Conservation (phyloP, 2,329 filamentous ascomycete species). For the Aureobasidium sp. region DNA sequence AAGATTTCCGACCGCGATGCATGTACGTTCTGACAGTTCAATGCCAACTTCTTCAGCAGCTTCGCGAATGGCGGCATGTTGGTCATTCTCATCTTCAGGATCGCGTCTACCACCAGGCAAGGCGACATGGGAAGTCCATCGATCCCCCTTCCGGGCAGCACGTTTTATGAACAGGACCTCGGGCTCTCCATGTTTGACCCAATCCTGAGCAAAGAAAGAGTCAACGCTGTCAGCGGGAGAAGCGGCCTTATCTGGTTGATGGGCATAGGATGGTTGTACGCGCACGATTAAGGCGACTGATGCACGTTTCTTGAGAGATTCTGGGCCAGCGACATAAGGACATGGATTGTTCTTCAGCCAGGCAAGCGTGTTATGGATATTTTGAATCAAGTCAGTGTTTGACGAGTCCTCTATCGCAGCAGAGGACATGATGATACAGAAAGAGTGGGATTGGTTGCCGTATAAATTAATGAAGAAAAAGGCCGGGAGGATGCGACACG, state of each 20-base stretch:
- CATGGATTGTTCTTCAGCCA: slow-evolving; percentile 41
- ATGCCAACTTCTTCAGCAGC: slow-evolving; percentile 58
- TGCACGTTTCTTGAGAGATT: slow-evolving; percentile 51
- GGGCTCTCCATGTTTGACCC: slow-evolving; percentile 59
- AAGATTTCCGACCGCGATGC: slow-evolving; percentile 49
- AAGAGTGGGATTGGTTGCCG: background rate
- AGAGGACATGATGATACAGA: background rate
- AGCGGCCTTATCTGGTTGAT: slow-evolving; percentile 38
- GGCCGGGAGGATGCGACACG: no score
- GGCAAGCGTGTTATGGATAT: slow-evolving; percentile 37
- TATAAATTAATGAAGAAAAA: background rate
- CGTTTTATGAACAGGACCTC: slow-evolving; percentile 68
- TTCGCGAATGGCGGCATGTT: slow-evolving; percentile 56
- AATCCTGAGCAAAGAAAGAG: slow-evolving; percentile 55
- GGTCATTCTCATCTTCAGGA: slow-evolving; percentile 55
- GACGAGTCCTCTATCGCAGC: background rate
- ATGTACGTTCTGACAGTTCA: slow-evolving; percentile 44
- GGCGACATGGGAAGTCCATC: slow-evolving; percentile 64
- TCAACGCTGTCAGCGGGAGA: slow-evolving; percentile 34
- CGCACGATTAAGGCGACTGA: slow-evolving; percentile 60
- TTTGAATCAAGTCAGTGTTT: slow-evolving; percentile 26
- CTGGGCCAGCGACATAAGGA: slow-evolving; percentile 43
- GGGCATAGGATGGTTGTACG: slow-evolving; percentile 50
- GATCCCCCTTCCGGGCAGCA: slow-evolving; percentile 55
- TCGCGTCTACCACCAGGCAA: slow-evolving; percentile 62